A percentile compares a stretch with the other conserved stretches of the same genome.
Evolutionary conservation across 768 basidiomycete genomes (phyloP).

Genomic region (Postia placenta): DNA sequence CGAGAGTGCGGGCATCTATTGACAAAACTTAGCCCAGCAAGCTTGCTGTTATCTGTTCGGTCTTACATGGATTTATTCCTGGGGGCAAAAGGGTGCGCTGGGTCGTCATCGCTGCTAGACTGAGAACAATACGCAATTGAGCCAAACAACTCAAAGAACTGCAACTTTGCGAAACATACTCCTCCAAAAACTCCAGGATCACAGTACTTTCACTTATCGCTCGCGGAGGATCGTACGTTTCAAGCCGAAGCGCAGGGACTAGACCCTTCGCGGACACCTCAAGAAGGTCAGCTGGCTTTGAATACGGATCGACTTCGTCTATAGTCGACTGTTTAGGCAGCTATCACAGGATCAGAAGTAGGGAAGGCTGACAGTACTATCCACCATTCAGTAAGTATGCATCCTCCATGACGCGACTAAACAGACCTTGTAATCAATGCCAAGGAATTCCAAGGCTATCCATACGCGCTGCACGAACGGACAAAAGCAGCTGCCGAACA

Average conservation of each 20-base stretch:
- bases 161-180: slow-evolving; percentile 44
- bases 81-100: slow-evolving; percentile 53
- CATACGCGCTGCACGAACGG: slow-evolving; percentile 82
- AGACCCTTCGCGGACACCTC: slow-evolving; percentile 78
- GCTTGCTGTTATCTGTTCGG: neutral
- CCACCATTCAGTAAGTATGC: neutral
- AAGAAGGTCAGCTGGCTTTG: slow-evolving; percentile 75
- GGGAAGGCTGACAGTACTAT: slow-evolving; percentile 39
- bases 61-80: slow-evolving; percentile 50
- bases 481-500: slow-evolving; percentile 73
- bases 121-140: slow-evolving; percentile 21
- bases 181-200: slow-evolving; percentile 74
- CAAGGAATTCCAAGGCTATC: slow-evolving; percentile 66
- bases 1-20: slow-evolving; percentile 59
- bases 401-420: neutral
- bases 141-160: neutral
- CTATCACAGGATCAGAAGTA: neutral
- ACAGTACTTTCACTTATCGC: slow-evolving; percentile 76
- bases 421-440: slow-evolving; percentile 62
- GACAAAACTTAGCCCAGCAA: neutral
- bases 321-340: neutral
- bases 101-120: slow-evolving; percentile 44
- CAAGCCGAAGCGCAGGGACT: slow-evolving; percentile 62
- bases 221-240: slow-evolving; percentile 46
- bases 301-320: slow-evolving; percentile 83